Evolutionary conservation across 306 rosid genomes (phyloP).

Genomic region (Corylus americana): DNA sequence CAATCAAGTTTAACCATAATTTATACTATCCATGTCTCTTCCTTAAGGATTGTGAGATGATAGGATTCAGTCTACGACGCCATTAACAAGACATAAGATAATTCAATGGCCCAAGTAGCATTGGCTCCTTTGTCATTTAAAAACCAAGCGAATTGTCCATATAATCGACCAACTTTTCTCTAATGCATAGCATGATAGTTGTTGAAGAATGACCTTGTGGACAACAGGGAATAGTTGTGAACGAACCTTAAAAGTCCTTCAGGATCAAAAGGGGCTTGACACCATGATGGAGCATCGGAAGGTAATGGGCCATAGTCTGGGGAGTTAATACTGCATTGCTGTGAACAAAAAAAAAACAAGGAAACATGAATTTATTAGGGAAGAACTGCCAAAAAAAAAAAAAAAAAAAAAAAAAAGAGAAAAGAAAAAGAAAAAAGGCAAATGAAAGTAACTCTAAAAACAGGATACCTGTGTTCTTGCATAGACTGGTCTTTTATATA

Average conservation of each 20-base stretch:
- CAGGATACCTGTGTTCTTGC: conserved; percentile 63
- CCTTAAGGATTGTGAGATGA: not conserved
- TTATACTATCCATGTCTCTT: not conserved
- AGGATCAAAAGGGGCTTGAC: conserved; percentile 98
- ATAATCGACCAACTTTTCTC: not conserved
- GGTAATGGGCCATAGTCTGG: conserved; percentile 89
- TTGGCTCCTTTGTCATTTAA: not conserved
- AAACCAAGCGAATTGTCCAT: not conserved
- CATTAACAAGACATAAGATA: not conserved
- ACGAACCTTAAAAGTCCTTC: conserved; percentile 88
- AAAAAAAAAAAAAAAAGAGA: not conserved
- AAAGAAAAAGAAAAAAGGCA: not conserved
- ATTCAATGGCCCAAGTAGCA: not conserved
- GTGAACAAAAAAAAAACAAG: conserved; percentile 13
- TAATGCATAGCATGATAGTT: not conserved
- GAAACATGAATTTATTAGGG: not conserved
- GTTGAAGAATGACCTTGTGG: conserved; percentile 5
- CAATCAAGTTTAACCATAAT: not conserved
- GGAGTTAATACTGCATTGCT: conserved; percentile 89
- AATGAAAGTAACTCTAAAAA: not conserved
- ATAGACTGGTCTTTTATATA: conserved; percentile 67
- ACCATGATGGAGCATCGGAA: conserved; percentile 91
- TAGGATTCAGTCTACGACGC: not conserved
- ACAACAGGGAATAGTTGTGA: conserved; percentile 5
- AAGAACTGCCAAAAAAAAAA: conserved; percentile 1